Base-by-base conservation (phyloP, 2,329 filamentous ascomycete genomes). In the Arthrobotrys iridis region DNA sequence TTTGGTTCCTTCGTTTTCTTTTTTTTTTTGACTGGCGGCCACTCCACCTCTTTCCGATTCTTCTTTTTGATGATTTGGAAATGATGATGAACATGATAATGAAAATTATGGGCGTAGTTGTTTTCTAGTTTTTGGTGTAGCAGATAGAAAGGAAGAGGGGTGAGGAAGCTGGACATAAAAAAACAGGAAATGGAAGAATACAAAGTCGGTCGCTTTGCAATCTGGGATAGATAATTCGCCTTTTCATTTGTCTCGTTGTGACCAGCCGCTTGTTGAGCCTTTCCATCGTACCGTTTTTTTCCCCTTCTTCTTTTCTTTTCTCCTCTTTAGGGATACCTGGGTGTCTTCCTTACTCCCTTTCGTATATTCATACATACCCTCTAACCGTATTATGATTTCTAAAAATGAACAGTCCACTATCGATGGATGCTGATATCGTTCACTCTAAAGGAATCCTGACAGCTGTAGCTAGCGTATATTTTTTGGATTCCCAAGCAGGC, bases 141-240 rank as follows among this genome's bases (percentile, higher is more conserved):
- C 24, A 52, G 66, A 33, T 3, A 41, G 48, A 26, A 33, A 20
- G 20, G 50, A 59, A 26, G 43, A 20, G 20, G 46, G 57, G 20
- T 24, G 15, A 46, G 26, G 60, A 73, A 65, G 68, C 68, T 73
- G 68, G 68, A 66, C 68, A 73, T 73, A 64, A 57, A 46, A 15
- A 68, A 57, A n/a, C n/a, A n/a, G 48, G 35, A 52, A 62, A 52
- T 59, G 43, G 26, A 55, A 43, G 24, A 66, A 60, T 59, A 48
- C 20, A 41, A 55, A 60, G 40, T 60, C 55, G 10, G 52, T 60
- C 52, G 41, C 43, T 68, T 59, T 68, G 8, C n/a, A n/a, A n/a
- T n/a, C n/a, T 15, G 33, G 30, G 15, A 45, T 59, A 60, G 55
- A 68, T 46, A 5, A 35, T 18, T 6, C 13, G 2, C 18, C 20